Base-by-base conservation (phyloP, 192 early-diverging fungal genomes). In the Backusella macrospora region DNA sequence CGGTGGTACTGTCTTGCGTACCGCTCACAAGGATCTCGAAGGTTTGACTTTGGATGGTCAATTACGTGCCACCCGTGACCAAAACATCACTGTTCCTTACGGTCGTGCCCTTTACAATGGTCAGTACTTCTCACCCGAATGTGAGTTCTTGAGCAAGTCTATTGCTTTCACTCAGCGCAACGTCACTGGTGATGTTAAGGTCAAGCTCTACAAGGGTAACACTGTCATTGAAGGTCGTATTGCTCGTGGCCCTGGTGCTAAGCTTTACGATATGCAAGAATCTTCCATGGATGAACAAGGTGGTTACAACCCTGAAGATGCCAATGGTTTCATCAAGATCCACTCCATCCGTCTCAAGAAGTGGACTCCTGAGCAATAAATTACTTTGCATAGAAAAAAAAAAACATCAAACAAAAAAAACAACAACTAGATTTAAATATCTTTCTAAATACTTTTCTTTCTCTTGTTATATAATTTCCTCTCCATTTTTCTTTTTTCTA, bases 281-380 rank as follows among this genome's bases (percentile, higher is more conserved):
- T 92, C 93, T 42, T 95, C 93, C 66, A 99, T 99, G 98, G 96
- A 98, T 82, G 90, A 90, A 55, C 90, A 90, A 65, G 93, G 93
- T 76, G 95, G 94, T 68, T 96, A 96, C 85, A 89, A 94, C 75
- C 98, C 96, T n/a, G 72, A 80, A 45, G 96, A 96, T 79, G 94
- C 96, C 40, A 94, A 96, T 62, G 98, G 98, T 37, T 99, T 99
- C 80, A 99, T 99, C 90, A 96, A 95, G 88, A 96, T 95, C 79
- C 94, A 96, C 79, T 90, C 91, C 72, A 99, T 99, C 82, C 92
- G 98, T 52, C 86, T 99, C 69, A 94, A 92, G 88, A 94, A 94
- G 85, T 94, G 91, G 91, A 82, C 80, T 23, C 76, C 76, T 44
- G 5, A 44, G 4, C 38, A 67, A 23, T 70, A 52, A 67, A 48